phyloP scores from a whole-genome alignment of 768 basidiomycete genomes.

The Suillus paluster region DNA sequence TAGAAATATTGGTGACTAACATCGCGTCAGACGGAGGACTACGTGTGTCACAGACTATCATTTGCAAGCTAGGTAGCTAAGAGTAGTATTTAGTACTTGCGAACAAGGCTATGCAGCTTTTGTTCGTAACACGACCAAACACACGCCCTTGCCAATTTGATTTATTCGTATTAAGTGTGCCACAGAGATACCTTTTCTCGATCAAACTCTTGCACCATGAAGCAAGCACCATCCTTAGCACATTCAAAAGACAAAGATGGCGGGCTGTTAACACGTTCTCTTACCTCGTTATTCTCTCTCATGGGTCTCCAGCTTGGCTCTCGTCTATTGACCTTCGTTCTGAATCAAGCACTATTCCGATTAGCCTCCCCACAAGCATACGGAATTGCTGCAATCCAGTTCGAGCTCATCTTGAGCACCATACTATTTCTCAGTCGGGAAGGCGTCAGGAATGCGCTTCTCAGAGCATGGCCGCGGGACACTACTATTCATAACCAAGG shows the following conservation, averaged over 20 bases:
- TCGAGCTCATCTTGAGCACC: slow-evolving; percentile 88
- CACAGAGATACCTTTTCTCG: background rate
- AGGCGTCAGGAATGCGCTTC: slow-evolving; percentile 84
- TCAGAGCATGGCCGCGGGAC: slow-evolving; percentile 53
- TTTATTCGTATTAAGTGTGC: too few relatives aligned
- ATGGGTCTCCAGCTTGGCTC: slow-evolving; percentile 88
- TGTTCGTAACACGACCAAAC: slow-evolving; percentile 3
- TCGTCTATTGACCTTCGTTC: slow-evolving; percentile 80
- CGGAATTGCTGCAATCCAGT: slow-evolving; percentile 91
- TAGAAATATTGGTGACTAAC: background rate
- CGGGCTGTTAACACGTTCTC: slow-evolving; percentile 30
- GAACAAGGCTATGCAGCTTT: background rate
- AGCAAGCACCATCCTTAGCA: background rate
- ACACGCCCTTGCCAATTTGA: background rate
- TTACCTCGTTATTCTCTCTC: slow-evolving; percentile 62
- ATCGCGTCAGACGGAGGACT: background rate
- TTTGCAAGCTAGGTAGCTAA: too few relatives aligned
- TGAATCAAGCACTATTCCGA: slow-evolving; percentile 89
- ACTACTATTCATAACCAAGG: slow-evolving; percentile 4
- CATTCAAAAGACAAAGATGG: slow-evolving; percentile 7
- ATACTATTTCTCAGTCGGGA: slow-evolving; percentile 94
- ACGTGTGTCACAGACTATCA: too few relatives aligned
- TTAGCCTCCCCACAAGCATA: slow-evolving; percentile 84
- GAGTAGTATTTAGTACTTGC: too few relatives aligned
- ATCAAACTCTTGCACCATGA: background rate